Percentiles rank a stretch among this genome's conserved stretches.
Evolutionary conservation across 352 stramenopile genomes (phyloP).

Genomic region (Globisporangium mamillatum): DNA sequence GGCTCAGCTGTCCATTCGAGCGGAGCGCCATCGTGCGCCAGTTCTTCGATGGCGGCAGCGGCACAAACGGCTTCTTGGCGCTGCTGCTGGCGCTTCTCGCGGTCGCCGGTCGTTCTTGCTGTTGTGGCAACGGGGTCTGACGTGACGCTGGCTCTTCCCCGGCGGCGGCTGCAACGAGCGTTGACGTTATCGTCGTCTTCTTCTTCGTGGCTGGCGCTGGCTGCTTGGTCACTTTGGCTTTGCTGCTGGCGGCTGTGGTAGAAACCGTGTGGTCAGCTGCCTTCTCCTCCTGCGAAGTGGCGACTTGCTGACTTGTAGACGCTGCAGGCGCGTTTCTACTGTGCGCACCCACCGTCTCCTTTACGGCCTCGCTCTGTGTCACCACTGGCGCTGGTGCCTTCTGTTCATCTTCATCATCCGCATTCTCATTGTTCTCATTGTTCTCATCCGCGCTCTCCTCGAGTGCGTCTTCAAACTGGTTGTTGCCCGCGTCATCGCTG

Average conservation of each 20-base stretch:
- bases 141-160: conserved; percentile 1
- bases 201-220: not conserved
- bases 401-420: not conserved
- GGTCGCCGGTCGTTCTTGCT: conserved; percentile 8
- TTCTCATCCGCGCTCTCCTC: not conserved
- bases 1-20: conserved; percentile 63
- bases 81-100: conserved; percentile 7
- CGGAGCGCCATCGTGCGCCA: conserved; percentile 52
- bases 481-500: conserved; percentile 6
- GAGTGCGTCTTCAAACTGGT: conserved; percentile 17
- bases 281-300: conserved; percentile 3
- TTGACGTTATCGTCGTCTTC: not conserved
- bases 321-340: not conserved
- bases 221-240: conserved; percentile 5
- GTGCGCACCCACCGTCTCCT: not conserved
- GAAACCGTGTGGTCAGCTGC: not conserved
- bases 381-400: not conserved
- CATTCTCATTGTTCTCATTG: not conserved
- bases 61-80: conserved; percentile 41
- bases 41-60: conserved; percentile 38
- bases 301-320: not conserved
- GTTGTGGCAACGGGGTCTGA: not conserved
- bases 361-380: not conserved
- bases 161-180: not conserved
- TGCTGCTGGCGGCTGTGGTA: not conserved